phyloP scores from a whole-genome alignment of 2,329 filamentous ascomycete genomes.

The Fusarium sulawesiense region DNA sequence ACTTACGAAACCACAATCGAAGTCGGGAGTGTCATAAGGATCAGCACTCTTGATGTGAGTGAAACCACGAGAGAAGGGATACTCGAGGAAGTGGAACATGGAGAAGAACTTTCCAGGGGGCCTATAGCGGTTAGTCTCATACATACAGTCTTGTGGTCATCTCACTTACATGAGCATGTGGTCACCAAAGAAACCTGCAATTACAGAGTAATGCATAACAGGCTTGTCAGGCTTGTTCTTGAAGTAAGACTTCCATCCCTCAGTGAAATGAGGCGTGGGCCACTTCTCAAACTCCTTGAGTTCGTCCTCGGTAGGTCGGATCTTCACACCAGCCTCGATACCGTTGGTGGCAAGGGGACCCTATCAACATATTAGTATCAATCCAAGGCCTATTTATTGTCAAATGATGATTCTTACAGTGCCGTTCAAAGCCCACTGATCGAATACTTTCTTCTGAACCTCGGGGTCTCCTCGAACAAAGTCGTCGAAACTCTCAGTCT shows the following conservation, averaged over 20 bases:
- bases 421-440: not conserved
- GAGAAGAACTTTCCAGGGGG: conserved; percentile 83
- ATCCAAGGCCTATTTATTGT: too few species aligned
- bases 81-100: conserved; percentile 86
- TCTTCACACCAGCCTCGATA: conserved; percentile 83
- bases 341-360: conserved; percentile 82
- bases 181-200: conserved; percentile 73
- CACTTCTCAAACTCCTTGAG: conserved; percentile 75
- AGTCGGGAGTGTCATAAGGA: conserved; percentile 80
- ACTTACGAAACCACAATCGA: conserved; percentile 75
- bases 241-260: conserved; percentile 85
- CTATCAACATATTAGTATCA: too few species aligned
- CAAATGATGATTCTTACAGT: too few species aligned
- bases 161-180: conserved; percentile 66
- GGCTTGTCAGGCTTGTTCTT: conserved; percentile 87
- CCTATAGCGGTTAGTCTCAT: conserved; percentile 56
- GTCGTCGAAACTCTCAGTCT: conserved; percentile 82
- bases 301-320: conserved; percentile 76
- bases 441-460: conserved; percentile 65
- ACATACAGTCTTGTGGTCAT: rapidly evolving
- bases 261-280: conserved; percentile 79
- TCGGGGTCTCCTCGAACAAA: conserved; percentile 80
- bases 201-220: conserved; percentile 86
- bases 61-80: conserved; percentile 78
- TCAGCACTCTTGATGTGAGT: conserved; percentile 78